Evolutionary conservation across 2,329 filamentous ascomycete species (phyloP).

Genomic region (Hymenotorrendiella dingleyae): DNA sequence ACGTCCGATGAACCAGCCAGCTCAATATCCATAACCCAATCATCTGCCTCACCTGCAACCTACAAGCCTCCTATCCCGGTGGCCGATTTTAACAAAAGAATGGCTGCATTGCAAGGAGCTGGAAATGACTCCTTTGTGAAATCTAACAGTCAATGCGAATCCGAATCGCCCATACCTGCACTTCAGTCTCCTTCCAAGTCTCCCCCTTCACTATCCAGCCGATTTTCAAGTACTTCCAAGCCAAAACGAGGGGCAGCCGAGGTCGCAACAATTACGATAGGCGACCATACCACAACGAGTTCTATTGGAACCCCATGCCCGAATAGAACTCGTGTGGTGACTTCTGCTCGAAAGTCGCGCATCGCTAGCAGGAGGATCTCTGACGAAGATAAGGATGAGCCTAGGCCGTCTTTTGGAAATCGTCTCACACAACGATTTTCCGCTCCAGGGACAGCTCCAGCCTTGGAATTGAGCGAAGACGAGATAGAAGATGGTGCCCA

Average conservation of each 20-base stretch:
- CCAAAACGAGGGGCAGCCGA: slow-evolving; percentile 18
- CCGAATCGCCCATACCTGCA: slow-evolving; percentile 20
- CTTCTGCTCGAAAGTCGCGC: slow-evolving; percentile 6
- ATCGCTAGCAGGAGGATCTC: not conserved
- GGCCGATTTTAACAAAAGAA: slow-evolving; percentile 28
- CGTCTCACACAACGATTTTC: slow-evolving; percentile 27
- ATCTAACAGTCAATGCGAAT: slow-evolving; percentile 1
- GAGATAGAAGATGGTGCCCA: slow-evolving; percentile 12
- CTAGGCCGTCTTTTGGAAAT: slow-evolving; percentile 26
- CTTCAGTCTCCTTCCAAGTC: slow-evolving; percentile 24
- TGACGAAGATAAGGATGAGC: not conserved
- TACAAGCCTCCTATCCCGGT: slow-evolving; percentile 19
- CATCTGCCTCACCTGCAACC: slow-evolving; percentile 8
- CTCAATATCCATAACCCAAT: slow-evolving; percentile 15
- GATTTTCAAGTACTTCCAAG: slow-evolving; percentile 18
- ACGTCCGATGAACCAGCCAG: slow-evolving; percentile 18
- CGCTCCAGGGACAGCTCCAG: slow-evolving; percentile 20
- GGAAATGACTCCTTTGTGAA: slow-evolving; percentile 2
- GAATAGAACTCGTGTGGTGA: slow-evolving; percentile 18
- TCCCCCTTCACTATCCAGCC: slow-evolving; percentile 20
- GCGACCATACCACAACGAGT: slow-evolving; percentile 28
- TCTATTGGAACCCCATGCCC: slow-evolving; percentile 25
- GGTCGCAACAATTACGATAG: slow-evolving; percentile 31
- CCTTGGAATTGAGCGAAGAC: slow-evolving; percentile 7
- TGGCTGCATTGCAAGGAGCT: slow-evolving; percentile 22